Evolutionary conservation across 345 rosid genomes (phyloP).

Genomic region (Corchorus olitorius): DNA sequence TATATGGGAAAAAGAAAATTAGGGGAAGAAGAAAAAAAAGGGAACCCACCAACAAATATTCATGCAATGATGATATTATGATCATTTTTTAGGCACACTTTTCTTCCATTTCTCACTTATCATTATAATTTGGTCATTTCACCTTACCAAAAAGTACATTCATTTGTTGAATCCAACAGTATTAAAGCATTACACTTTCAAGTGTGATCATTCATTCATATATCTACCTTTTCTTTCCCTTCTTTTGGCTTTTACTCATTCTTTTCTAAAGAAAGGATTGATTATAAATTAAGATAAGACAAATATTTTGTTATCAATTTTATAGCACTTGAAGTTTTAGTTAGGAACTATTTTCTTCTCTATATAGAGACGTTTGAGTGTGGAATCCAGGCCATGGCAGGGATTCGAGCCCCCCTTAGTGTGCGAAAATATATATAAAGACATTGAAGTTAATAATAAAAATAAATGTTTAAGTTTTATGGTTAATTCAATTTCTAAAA

Average conservation of each 20-base stretch:
- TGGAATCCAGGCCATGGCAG: too few species aligned
- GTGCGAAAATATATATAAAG: too few species aligned
- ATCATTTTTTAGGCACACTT: neutral
- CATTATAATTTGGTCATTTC: neutral
- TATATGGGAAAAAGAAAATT: neutral
- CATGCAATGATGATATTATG: conserved; percentile 16
- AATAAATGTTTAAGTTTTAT: too few species aligned
- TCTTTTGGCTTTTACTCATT: neutral
- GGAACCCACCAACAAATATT: neutral
- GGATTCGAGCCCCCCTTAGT: too few species aligned
- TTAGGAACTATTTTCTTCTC: too few species aligned
- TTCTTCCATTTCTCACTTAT: neutral
- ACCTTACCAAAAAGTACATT: neutral
- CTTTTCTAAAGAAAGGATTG: neutral
- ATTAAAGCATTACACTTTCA: neutral
- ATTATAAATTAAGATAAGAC: neutral
- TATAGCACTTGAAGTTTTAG: too few species aligned
- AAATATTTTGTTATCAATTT: too few species aligned
- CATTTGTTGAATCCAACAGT: neutral
- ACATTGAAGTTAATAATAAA: too few species aligned
- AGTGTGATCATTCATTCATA: neutral
- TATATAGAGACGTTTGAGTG: too few species aligned
- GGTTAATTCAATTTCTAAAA: too few species aligned
- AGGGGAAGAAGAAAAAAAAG: neutral
- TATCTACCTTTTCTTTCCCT: neutral